Base-by-base conservation (phyloP, 495 filamentous ascomycete species). In the Polyplosphaeria fusca region DNA sequence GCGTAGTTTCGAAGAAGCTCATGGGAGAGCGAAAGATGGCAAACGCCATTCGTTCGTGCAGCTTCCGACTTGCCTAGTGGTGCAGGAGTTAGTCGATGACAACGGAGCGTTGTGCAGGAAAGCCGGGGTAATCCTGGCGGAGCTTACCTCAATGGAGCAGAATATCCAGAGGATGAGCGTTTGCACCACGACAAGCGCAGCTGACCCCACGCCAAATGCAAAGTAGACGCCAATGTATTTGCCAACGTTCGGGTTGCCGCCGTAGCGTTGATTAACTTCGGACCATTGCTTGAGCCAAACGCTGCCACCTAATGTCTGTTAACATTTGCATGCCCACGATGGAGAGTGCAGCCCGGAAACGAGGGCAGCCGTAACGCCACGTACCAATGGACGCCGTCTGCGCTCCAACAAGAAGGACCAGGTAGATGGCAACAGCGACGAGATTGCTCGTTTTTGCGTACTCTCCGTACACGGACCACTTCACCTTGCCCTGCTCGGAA, bases 1-100 rank as follows among this genome's bases (percentile, higher is more conserved):
- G 93, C 2, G 93, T 99, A 11, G 92, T 96, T 70, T 99, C 94
- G 63, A 99, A 99, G 73, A 99, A 99, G 63, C 82, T 90, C 94
- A 99, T 99, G 22, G 94, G 94, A 14, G 90, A 93, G 67, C 93
- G 84, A 77, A 99, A 99, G 64, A 97, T 97, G 4, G 94, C 89
- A 63, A 87, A 91, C 39, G 94, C 94, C 94, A 99, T 99, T 54
- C 89, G 83, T 73, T 99, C 92, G 70, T 99, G 94, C 24, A 99
- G 80, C 72, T 97, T 97, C 18, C 91, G 82, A 35, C 91, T 95
- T 45, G 94, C 94, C 80, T 86, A 67, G 11, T 35, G 30, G 7
- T n/a, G n/a, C n/a, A n/a, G 14, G 30, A 35, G 30, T 35, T 14
- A 35, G 30, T 35, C 14, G 7, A 35, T 35, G 14, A 35, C 14